Conservation (phyloP, 1,284 basidiomycete species). For the Schizophyllum amplum region DNA sequence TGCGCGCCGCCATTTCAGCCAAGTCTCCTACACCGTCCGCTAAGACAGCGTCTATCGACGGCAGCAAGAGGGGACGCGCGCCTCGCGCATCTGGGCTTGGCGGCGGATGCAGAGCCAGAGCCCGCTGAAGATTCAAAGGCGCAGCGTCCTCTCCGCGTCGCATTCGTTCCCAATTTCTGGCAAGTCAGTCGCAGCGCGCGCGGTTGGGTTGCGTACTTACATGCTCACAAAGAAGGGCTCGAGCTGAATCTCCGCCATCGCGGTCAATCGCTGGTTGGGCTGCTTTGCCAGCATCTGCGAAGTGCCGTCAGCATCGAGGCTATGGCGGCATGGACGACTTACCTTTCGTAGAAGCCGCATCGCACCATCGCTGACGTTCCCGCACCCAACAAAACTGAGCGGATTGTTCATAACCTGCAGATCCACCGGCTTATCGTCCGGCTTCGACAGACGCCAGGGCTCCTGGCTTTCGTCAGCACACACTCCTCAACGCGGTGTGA, state of each 20-base stretch:
- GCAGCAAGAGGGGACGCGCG: too few relatives aligned
- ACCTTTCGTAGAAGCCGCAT: background rate
- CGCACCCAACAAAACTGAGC: background rate
- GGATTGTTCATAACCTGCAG: background rate
- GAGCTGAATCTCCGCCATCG: background rate
- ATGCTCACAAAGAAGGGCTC: background rate
- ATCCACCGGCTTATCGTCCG: background rate
- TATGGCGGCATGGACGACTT: background rate
- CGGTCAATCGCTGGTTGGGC: background rate
- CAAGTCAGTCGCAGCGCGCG: too few relatives aligned
- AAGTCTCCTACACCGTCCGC: too few relatives aligned
- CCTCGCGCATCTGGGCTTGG: too few relatives aligned
- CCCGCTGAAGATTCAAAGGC: too few relatives aligned
- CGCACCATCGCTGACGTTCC: background rate
- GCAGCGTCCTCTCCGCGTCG: too few relatives aligned
- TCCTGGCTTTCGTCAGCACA: background rate
- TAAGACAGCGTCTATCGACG: too few relatives aligned
- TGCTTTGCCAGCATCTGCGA: background rate
- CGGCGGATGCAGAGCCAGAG: too few relatives aligned
- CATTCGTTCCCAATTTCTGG: too few relatives aligned
- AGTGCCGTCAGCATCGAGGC: background rate
- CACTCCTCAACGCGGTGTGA: too few relatives aligned
- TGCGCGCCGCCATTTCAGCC: too few relatives aligned
- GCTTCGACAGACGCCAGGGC: background rate
- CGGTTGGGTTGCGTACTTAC: too few relatives aligned